Evolutionary conservation across 2,329 filamentous ascomycete species (phyloP), one percentile per base, ranked within the genome.

Genomic region (Pseudogymnoascus destructans): DNA sequence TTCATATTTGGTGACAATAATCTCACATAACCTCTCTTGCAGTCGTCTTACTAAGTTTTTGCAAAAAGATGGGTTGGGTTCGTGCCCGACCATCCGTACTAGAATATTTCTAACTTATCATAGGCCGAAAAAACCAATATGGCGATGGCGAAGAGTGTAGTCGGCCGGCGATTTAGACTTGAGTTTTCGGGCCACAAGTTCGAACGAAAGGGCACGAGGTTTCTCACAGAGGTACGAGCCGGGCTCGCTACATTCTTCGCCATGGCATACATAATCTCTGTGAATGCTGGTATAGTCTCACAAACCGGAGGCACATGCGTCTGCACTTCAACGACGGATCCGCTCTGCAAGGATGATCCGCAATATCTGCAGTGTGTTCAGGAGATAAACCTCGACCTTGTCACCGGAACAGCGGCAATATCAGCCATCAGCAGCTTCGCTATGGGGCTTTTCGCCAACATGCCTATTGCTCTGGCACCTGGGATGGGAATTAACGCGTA

Each of bases 401-500:
- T 95, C 58, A 95, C 89, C 5, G 89, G 86, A 11, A 95, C 89
- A 4, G 88, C 89, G 36, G 89, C 89, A 58, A 91, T 93, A 64
- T 79, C 87, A 11, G 86, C 87, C 21, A 72, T 95, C 52, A 81
- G 85, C 3, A 85, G 82, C n/a, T 90, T 95, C 71, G 84, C 77
- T 70, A 90, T 95, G 85, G 89, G 89, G 15, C 70, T 92, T 1
- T 82, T 92, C 62, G 85, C 89, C 62, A 95, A 95, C 64, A 74
- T 75, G 73, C 85, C 86, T 1, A 83, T 89, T 63, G 84, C 81
- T 8, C 72, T 88, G 42, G 86, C 85, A 6, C 85, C 86, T 13
- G 86, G 86, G 33, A 87, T 89, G 85, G 86, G 89, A 21, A 71
- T 95, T 58, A 95, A 95, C 67, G 89, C 89, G 15, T 95, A 95